Evolutionary conservation across 139 green algal species (phyloP).

Genomic region (Zygnema circumcarinatum): DNA sequence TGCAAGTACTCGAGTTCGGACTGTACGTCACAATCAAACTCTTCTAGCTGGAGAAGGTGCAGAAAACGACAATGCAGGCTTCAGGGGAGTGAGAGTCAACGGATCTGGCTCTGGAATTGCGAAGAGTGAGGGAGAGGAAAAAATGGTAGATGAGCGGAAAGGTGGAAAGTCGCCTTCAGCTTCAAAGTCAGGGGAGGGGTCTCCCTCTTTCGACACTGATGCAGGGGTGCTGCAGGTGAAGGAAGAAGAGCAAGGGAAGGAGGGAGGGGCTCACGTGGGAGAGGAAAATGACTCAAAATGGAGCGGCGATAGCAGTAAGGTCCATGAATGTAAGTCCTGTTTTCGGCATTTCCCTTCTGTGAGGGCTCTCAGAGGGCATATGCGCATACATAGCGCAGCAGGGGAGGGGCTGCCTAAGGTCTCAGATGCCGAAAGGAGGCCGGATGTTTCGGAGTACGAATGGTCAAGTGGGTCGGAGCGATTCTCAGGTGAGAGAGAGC

Average conservation of each 20-base stretch:
- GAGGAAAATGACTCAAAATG: not conserved
- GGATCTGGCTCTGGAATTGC: too few relatives aligned
- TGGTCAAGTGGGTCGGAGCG: not conserved
- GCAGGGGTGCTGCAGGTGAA: too few relatives aligned
- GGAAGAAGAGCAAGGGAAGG: too few relatives aligned
- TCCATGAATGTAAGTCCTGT: slow-evolving; percentile 3
- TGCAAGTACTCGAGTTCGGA: not conserved
- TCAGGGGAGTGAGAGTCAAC: too few relatives aligned
- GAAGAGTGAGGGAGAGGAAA: too few relatives aligned
- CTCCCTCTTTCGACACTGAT: too few relatives aligned
- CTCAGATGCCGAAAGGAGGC: too few relatives aligned
- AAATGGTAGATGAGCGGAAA: too few relatives aligned
- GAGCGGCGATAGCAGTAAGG: not conserved
- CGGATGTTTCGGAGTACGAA: not conserved
- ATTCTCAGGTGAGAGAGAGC: not conserved
- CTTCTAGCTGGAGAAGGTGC: too few relatives aligned
- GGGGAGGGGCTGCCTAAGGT: not conserved
- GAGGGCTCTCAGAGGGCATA: slow-evolving; percentile 3
- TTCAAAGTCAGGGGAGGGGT: too few relatives aligned
- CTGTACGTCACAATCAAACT: not conserved
- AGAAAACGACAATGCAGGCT: too few relatives aligned
- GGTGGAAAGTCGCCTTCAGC: too few relatives aligned
- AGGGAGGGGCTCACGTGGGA: not conserved
- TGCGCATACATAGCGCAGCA: not conserved
- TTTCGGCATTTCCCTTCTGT: slow-evolving; percentile 1